These are phyloP conservation scores for Tricholomella constricta DNA, from an alignment of 768 basidiomycete genomes.

Conservation along the genomic window DNA sequence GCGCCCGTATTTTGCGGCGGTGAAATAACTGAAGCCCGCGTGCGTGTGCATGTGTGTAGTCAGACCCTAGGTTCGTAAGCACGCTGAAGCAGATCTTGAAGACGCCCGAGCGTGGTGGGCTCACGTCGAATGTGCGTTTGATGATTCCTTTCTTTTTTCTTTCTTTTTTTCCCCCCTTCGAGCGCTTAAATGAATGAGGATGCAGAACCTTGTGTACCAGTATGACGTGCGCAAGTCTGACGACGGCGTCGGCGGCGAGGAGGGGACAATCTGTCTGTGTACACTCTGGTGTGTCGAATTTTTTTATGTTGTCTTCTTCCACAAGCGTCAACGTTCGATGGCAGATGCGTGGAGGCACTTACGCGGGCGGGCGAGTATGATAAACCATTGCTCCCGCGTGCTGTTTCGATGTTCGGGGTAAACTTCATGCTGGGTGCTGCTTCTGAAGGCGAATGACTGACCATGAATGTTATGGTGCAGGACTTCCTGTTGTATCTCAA, in stretches of 20 bases:
- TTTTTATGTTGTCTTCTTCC: not conserved
- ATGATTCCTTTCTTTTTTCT: not conserved
- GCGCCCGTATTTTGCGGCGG: too few relatives aligned
- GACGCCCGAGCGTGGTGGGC: slow-evolving; percentile 86
- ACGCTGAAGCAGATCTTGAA: slow-evolving; percentile 84
- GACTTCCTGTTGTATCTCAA: slow-evolving; percentile 83
- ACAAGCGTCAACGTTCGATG: not conserved
- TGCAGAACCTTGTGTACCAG: slow-evolving; percentile 80
- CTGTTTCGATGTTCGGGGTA: slow-evolving; percentile 93
- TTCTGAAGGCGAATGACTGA: not conserved
- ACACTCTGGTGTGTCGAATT: slow-evolving; percentile 62
- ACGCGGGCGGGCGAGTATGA: slow-evolving; percentile 87
- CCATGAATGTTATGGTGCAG: slow-evolving; percentile 29
- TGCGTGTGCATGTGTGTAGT: slow-evolving; percentile 39
- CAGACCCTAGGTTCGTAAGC: slow-evolving; percentile 85
- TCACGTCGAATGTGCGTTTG: slow-evolving; percentile 79
- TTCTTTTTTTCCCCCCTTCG: too few relatives aligned
- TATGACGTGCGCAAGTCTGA: slow-evolving; percentile 86
- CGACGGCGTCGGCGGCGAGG: slow-evolving; percentile 95
- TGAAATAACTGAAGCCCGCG: too few relatives aligned
- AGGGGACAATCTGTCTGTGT: slow-evolving; percentile 92
- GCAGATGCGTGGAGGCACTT: slow-evolving; percentile 85
- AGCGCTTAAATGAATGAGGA: not conserved
- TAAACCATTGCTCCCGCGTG: slow-evolving; percentile 58
- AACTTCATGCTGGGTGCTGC: slow-evolving; percentile 14